phyloP scores from a whole-genome alignment of 1,284 basidiomycete species.

The Ganoderma resinaceum region DNA sequence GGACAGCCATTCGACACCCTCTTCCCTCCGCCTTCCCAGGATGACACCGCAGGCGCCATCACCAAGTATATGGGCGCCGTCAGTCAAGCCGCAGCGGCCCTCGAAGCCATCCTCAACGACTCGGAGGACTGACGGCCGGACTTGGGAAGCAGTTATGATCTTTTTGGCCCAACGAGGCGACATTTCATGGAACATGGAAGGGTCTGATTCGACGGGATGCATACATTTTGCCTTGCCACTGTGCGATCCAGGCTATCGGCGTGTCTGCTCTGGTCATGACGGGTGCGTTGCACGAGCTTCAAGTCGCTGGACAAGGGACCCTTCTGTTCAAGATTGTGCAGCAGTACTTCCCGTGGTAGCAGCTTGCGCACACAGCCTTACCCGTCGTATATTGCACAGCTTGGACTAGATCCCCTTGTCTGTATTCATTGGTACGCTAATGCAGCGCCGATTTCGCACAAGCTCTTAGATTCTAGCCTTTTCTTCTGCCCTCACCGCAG shows the following conservation, averaged over 20 bases:
- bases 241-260: background rate
- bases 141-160: background rate
- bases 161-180: background rate
- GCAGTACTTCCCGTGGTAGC: background rate
- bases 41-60: background rate
- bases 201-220: too few relatives aligned
- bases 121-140: background rate
- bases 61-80: constrained; percentile 6
- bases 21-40: constrained; percentile 11
- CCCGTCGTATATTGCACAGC: background rate
- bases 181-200: background rate
- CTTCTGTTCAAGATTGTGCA: too few relatives aligned
- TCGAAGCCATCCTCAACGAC: constrained; percentile 1
- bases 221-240: background rate
- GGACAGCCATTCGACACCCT: constrained; percentile 14
- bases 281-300: background rate
- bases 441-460: background rate
- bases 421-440: background rate
- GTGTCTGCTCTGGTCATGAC: background rate
- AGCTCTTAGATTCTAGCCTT: background rate
- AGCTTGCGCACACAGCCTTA: background rate
- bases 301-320: background rate
- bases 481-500: background rate
- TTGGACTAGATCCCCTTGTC: background rate
- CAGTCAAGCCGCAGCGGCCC: background rate